Conservation (phyloP, 495 filamentous ascomycete species). For the Penicillium diatomitis region DNA sequence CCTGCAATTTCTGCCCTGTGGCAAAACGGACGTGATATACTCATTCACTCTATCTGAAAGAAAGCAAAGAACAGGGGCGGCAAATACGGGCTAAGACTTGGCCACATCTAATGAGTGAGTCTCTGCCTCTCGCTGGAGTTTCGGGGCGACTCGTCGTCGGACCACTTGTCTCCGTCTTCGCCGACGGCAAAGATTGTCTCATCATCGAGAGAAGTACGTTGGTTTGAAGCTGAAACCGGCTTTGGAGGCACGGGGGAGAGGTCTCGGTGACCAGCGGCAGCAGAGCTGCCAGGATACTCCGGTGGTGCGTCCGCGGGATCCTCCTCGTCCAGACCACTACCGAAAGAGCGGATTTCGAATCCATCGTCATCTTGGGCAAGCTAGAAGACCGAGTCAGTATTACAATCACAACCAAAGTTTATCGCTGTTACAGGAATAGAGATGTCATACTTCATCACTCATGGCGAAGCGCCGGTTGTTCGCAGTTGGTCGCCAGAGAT, state of each 20-base stretch:
- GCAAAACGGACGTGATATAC: no score
- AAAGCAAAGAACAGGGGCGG: no score
- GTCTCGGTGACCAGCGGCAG: slow-evolving; percentile 24
- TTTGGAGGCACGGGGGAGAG: slow-evolving; percentile 45
- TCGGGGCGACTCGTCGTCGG: slow-evolving; percentile 51
- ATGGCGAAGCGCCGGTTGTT: slow-evolving; percentile 98
- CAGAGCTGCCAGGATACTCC: slow-evolving; percentile 21
- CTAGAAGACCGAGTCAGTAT: slow-evolving; percentile 32
- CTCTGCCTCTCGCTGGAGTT: slow-evolving; percentile 50
- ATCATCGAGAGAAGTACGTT: slow-evolving; percentile 69
- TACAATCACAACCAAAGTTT: not conserved
- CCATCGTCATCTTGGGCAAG: slow-evolving; percentile 98
- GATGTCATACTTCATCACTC: slow-evolving; percentile 72
- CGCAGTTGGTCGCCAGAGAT: slow-evolving; percentile 90
- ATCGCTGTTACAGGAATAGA: not conserved
- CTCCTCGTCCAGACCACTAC: slow-evolving; percentile 69
- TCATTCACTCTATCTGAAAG: no score
- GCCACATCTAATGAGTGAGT: slow-evolving; percentile 40
- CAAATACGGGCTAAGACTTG: not conserved
- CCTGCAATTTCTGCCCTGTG: not conserved
- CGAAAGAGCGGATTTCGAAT: slow-evolving; percentile 92
- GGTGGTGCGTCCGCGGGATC: slow-evolving; percentile 37
- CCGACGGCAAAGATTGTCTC: slow-evolving; percentile 94
- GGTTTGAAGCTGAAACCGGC: slow-evolving; percentile 36
- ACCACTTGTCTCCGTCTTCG: slow-evolving; percentile 64